Evolutionary conservation across 768 basidiomycete genomes (phyloP).

Genomic region (Sporobolomyces phaffii): DNA sequence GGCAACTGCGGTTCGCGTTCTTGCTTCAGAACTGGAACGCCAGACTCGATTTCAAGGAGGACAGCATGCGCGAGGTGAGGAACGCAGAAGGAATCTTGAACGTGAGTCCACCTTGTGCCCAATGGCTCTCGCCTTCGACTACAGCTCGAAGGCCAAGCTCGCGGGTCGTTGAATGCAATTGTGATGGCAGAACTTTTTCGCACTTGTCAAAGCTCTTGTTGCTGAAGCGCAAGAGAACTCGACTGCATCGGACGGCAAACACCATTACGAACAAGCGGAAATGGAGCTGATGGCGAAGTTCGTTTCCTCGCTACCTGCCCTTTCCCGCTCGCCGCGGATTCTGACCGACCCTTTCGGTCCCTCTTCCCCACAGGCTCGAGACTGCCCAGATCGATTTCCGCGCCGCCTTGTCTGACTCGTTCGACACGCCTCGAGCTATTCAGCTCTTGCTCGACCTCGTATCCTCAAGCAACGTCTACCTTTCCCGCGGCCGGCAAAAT

Average conservation of each 20-base stretch:
- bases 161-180: no score
- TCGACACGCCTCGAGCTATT: constrained; percentile 85
- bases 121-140: not conserved
- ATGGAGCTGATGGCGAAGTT: constrained; percentile 63
- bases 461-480: constrained; percentile 78
- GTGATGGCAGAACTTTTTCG: constrained; percentile 97
- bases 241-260: constrained; percentile 45
- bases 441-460: constrained; percentile 71
- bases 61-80: constrained; percentile 74
- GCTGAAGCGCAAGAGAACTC: constrained; percentile 50
- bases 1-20: constrained; percentile 88
- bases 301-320: constrained; percentile 38
- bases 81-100: constrained; percentile 77
- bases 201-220: constrained; percentile 71
- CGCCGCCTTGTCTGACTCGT: constrained; percentile 84
- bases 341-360: no score
- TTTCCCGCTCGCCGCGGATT: not conserved
- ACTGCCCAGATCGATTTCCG: constrained; percentile 72
- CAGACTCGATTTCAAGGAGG: constrained; percentile 89
- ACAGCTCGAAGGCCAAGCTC: not conserved
- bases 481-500: constrained; percentile 48
- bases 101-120: constrained; percentile 49
- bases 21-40: constrained; percentile 84
- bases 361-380: constrained; percentile 55
- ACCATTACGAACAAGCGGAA: constrained; percentile 55